Base-by-base conservation (phyloP, 2,329 filamentous ascomycete genomes). In the Lasiodiplodia theobromae region DNA sequence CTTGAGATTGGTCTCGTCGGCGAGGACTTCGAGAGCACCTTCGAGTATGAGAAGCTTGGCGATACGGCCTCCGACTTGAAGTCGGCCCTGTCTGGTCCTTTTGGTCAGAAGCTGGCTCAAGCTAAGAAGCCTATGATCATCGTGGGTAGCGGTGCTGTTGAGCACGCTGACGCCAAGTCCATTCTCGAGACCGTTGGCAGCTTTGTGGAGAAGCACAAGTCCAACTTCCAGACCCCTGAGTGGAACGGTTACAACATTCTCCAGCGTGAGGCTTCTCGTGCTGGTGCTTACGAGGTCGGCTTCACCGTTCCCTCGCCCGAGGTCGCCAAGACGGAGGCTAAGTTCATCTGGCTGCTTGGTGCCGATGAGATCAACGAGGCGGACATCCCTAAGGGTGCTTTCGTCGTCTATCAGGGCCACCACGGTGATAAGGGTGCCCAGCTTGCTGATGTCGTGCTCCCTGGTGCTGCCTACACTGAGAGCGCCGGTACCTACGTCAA, bases 161-260 rank as follows among this genome's bases (percentile, higher is more conserved):
- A 99, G 81, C 94, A 97, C 81, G 82, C 88, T 34, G 96, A 98
- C 77, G 92, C 94, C 68, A 97, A 96, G 84, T 91, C 93, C 69
- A 94, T 96, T 79, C 98, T 95, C 79, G 95, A 98, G 86, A 90
- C 91, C 53, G 88, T 99, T 69, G 95, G 95, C 73, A 81, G 86
- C 71, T 99, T 98, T 77, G 92, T 97, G 49, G 94, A 97, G 77
- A 97, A 97, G 88, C 91, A 97, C 82, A 90, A 93, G 71, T 85
- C 88, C 74, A 97, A 91, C 84, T 97, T 99, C 86, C 84, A 88
- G 77, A 97, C 92, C 6, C 84, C 89, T 21, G 94, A 97, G 80
- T 98, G 96, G 94, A 96, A 97, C 80, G 96, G 95, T 70, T 99
- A 95, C 87, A 99, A 97, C 80, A 90, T 99, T 70, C 90, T 99